Base-by-base conservation (phyloP, 129 eudicot species). In the Calendula officinalis region DNA sequence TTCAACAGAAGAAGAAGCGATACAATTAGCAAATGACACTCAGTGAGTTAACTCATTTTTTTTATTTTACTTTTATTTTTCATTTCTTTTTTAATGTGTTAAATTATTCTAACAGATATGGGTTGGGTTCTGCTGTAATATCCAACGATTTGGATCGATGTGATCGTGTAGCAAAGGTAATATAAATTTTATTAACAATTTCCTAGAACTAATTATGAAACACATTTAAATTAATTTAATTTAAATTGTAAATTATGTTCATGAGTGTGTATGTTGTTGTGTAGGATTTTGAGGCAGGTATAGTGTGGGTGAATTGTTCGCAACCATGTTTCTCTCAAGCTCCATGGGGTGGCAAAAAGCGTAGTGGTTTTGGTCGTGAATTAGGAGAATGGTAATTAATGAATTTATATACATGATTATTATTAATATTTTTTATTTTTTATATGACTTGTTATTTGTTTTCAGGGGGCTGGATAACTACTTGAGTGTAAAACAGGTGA, bases 291-390 rank as follows among this genome's bases (percentile, higher is more conserved):
- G 90, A 88, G 59, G 77, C 84, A 4, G 99, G 99, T 54, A 73
- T 89, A 42, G 97, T 94, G 9, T 94, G 99, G 99, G 69, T 94
- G 22, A 94, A 94, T 80, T 94, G 99, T 80, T 94, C 99, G 36
- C 99, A 94, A 71, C 99, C 99, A 12, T 88, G 97, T 79, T 94
- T 94, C 80, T 83, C 81, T 54, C 99, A 94, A 80, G 97, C 97
- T 79, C 99, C 99, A 8, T 94, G 99, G 99, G 99, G 99, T 37
- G 99, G 99, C 53, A 94, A 75, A 58, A 94, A 89, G 60, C 97
- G 94, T 17, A 94, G 99, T 67, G 99, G 99, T 58, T 94, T 94
- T 55, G 99, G 99, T 22, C 99, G 97, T 30, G 99, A 94, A 69
- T 84, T 94, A 1, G 99, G 99, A 39, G 97, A 94, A 89, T 80